These are phyloP conservation scores for Cystobasidium onofrii DNA, from an alignment of 768 basidiomycete genomes.

Conservation along the genomic window DNA sequence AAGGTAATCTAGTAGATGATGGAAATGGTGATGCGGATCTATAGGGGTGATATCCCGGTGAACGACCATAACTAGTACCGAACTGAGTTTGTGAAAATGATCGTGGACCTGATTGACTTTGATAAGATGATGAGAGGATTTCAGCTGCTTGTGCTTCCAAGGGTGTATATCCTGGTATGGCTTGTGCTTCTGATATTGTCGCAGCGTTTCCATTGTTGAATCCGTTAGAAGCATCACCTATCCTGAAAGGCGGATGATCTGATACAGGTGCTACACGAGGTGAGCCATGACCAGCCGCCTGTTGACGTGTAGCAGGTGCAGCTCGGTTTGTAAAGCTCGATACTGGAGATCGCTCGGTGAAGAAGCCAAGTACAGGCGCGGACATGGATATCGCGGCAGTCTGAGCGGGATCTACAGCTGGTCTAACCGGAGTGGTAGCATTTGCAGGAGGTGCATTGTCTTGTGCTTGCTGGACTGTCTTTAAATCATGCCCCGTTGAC, in stretches of 20 bases:
- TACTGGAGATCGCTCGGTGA: conserved; percentile 16
- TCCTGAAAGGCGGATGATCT: not conserved
- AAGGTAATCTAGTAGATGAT: not conserved
- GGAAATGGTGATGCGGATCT: conserved; percentile 1
- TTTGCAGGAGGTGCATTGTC: not conserved
- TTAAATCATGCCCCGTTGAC: not conserved
- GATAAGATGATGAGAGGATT: not conserved
- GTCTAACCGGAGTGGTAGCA: not conserved
- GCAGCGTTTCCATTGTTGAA: not conserved
- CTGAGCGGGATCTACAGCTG: not conserved
- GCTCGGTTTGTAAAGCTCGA: not conserved
- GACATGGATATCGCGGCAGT: conserved; percentile 6
- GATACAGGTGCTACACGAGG: not conserved
- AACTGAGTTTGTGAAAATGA: not conserved
- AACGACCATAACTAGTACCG: not conserved
- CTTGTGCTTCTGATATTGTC: not conserved
- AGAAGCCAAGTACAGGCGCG: conserved; percentile 27
- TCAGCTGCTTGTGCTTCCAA: conserved; percentile 6
- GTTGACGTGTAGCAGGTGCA: not conserved
- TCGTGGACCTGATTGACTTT: not conserved
- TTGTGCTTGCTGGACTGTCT: not conserved
- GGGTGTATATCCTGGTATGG: not conserved
- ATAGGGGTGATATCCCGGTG: not conserved
- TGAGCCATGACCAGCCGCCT: not conserved
- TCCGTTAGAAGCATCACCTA: not conserved